Conservation (phyloP, 108 stramenopile genomes). For the Skeletonema menzelii region DNA sequence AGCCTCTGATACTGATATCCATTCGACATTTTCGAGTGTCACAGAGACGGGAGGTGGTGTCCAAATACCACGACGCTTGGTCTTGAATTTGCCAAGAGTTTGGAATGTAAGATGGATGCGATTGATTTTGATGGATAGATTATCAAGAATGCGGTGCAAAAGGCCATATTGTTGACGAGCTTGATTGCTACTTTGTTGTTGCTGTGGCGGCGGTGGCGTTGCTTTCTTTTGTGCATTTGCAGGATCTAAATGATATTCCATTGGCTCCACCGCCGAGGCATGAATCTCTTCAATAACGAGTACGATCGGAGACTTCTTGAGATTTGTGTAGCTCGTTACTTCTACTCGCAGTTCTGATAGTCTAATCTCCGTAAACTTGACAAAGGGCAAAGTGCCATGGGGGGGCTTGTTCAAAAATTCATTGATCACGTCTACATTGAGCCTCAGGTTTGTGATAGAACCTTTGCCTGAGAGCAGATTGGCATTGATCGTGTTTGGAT, state of each 20-base stretch:
- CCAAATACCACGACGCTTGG: constrained; percentile 63
- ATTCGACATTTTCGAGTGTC: constrained; percentile 48
- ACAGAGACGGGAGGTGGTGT: constrained; percentile 59
- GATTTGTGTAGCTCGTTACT: constrained; percentile 76
- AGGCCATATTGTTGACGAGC: constrained; percentile 50
- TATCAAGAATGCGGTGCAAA: constrained; percentile 77
- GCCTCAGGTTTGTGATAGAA: constrained; percentile 61
- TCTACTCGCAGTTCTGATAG: constrained; percentile 66
- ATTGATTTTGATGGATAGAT: constrained; percentile 64
- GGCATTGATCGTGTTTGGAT: constrained; percentile 72
- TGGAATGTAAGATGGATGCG: constrained; percentile 54
- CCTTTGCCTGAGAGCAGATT: constrained; percentile 82
- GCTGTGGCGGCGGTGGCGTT: not conserved
- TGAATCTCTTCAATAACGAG: constrained; percentile 68
- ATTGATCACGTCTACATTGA: constrained; percentile 73
- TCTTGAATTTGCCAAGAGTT: constrained; percentile 79
- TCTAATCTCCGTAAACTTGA: constrained; percentile 63
- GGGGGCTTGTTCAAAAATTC: constrained; percentile 38
- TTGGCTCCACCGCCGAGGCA: constrained; percentile 55
- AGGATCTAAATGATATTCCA: constrained; percentile 43
- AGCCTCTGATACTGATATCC: constrained; percentile 60
- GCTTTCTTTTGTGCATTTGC: constrained; percentile 18
- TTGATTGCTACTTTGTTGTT: constrained; percentile 7
- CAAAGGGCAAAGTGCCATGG: constrained; percentile 45
- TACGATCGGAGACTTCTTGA: constrained; percentile 79